phyloP scores from a whole-genome alignment of 176 grass and related monocot species.

The Paspalum notatum region DNA sequence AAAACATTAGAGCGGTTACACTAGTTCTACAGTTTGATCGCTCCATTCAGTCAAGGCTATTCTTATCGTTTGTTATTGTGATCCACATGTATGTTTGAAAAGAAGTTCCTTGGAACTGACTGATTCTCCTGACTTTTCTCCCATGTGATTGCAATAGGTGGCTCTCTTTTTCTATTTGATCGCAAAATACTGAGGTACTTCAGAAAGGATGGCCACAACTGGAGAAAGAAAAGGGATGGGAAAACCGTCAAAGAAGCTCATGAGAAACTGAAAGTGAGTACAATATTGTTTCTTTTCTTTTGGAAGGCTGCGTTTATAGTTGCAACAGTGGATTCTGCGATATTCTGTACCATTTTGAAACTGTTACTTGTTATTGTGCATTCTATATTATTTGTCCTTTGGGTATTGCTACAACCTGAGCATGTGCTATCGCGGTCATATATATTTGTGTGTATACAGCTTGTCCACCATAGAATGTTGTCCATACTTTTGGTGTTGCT shows the following conservation, averaged over 20 bases:
- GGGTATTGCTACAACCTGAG: slow-evolving; percentile 4
- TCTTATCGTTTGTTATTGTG: neutral
- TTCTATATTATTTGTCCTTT: neutral
- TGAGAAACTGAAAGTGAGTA: slow-evolving; percentile 77
- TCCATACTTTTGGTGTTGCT: neutral
- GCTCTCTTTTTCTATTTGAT: slow-evolving; percentile 75
- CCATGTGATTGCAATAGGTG: slow-evolving; percentile 49
- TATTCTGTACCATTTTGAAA: slow-evolving; percentile 9
- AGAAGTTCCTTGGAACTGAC: slow-evolving; percentile 15
- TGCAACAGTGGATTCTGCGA: neutral
- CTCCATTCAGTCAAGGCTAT: neutral
- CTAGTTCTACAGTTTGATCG: neutral
- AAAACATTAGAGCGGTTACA: neutral
- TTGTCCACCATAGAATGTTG: neutral
- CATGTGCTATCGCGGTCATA: neutral
- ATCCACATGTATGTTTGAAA: neutral
- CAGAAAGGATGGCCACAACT: slow-evolving; percentile 77
- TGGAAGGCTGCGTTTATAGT: neutral
- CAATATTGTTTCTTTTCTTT: slow-evolving; percentile 16
- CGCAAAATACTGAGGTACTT: slow-evolving; percentile 80
- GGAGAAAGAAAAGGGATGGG: slow-evolving; percentile 84
- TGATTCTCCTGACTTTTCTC: slow-evolving; percentile 34
- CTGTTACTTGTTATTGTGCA: slow-evolving; percentile 16
- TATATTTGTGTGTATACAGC: neutral
- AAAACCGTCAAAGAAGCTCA: slow-evolving; percentile 84